phyloP scores from a whole-genome alignment of 306 rosid genomes.

The Elaeagnus macrophylla region DNA sequence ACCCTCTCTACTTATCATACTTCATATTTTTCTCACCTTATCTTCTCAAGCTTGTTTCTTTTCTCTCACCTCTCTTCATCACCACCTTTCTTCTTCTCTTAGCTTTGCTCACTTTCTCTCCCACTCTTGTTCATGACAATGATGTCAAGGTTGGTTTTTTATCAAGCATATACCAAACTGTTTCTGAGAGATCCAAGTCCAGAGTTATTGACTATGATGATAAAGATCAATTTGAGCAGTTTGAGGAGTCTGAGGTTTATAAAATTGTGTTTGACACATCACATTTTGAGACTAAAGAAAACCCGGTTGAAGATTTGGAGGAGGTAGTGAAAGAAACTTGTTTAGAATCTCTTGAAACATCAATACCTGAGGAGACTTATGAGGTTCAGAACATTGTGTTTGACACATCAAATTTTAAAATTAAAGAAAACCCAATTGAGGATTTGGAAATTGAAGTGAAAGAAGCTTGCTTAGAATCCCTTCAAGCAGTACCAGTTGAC shows the following conservation, averaged over 20 bases:
- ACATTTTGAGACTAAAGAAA: slow-evolving; percentile 27
- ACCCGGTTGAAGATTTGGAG: slow-evolving; percentile 30
- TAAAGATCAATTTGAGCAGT: slow-evolving; percentile 26
- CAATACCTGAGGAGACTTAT: slow-evolving; percentile 9
- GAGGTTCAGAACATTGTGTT: slow-evolving; percentile 4
- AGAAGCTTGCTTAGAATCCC: no score
- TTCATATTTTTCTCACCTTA: slow-evolving; percentile 80
- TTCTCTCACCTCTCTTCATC: slow-evolving; percentile 77
- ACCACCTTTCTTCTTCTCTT: slow-evolving; percentile 67
- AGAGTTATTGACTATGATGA: slow-evolving; percentile 18
- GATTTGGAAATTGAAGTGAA: no score
- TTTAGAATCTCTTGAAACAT: slow-evolving; percentile 25
- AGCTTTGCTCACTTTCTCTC: slow-evolving; percentile 49
- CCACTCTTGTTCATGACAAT: slow-evolving; percentile 25
- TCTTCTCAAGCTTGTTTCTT: slow-evolving; percentile 60
- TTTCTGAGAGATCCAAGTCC: slow-evolving; percentile 23
- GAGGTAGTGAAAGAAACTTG: slow-evolving; percentile 28
- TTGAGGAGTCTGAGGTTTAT: slow-evolving; percentile 71
- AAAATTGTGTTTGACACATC: slow-evolving; percentile 69
- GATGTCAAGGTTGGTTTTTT: slow-evolving; percentile 35
- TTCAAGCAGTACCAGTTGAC: background rate
- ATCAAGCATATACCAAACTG: slow-evolving; percentile 27
- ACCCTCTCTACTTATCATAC: slow-evolving; percentile 84
- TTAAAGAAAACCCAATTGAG: slow-evolving; percentile 13
- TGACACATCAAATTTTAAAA: background rate